phyloP scores from a whole-genome alignment of 768 basidiomycete genomes.

The Lyophyllum decastes region DNA sequence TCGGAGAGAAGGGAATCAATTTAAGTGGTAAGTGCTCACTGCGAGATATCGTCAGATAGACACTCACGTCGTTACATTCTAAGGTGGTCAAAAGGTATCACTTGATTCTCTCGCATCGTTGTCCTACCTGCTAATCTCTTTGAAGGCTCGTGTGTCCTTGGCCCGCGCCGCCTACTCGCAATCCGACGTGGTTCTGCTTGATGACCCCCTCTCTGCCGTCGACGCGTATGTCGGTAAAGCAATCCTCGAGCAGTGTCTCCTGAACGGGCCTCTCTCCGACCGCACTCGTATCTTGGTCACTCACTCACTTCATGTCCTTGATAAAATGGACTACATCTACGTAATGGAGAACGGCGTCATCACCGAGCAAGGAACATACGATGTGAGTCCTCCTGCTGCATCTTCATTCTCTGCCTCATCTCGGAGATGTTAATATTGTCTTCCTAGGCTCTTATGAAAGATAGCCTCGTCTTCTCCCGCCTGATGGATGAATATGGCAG shows the following conservation, averaged over 20 bases:
- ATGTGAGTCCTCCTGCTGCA: slow-evolving; percentile 32
- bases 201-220: slow-evolving; percentile 81
- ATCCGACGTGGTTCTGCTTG: slow-evolving; percentile 74
- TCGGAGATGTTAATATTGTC: neutral
- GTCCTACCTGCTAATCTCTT: slow-evolving; percentile 6
- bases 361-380: slow-evolving; percentile 63
- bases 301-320: slow-evolving; percentile 58
- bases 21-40: slow-evolving; percentile 57
- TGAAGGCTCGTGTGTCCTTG: slow-evolving; percentile 75
- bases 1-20: slow-evolving; percentile 79
- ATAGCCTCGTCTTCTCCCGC: slow-evolving; percentile 44
- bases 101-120: neutral
- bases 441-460: slow-evolving; percentile 43
- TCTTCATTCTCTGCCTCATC: no score
- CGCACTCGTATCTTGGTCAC: slow-evolving; percentile 66
- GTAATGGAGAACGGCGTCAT: slow-evolving; percentile 61
- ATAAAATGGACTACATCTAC: slow-evolving; percentile 63
- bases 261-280: slow-evolving; percentile 49
- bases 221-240: slow-evolving; percentile 75
- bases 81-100: slow-evolving; percentile 46
- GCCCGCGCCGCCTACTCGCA: slow-evolving; percentile 78
- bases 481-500: slow-evolving; percentile 61
- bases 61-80: no score
- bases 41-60: no score
- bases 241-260: slow-evolving; percentile 64